A percentile compares a stretch with the other conserved stretches of the same genome.
Conservation (phyloP, 2,329 filamentous ascomycete species). For the Penicillium sp. region DNA sequence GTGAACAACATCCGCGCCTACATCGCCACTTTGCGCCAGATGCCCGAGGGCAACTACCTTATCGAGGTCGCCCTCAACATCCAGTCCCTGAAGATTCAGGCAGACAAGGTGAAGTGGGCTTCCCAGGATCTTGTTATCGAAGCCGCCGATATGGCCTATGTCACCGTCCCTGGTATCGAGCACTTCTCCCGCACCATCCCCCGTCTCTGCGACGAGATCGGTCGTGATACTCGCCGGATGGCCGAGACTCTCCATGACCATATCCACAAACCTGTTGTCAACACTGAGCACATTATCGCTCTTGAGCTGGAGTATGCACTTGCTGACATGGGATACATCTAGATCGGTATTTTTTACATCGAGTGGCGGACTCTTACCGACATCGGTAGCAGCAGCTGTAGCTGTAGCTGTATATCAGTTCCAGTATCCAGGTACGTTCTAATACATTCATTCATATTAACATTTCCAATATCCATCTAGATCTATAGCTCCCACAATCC, state of each 20-base stretch:
- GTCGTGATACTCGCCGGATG: not conserved
- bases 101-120: slow-evolving; percentile 5
- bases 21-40: not conserved
- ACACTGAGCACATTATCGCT: not conserved
- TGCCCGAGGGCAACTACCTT: slow-evolving; percentile 2
- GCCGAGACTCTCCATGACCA: not conserved
- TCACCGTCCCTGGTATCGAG: not conserved
- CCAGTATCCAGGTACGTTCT: not conserved
- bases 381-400: not conserved
- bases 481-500: not conserved
- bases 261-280: not conserved
- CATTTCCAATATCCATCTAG: not conserved
- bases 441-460: not conserved
- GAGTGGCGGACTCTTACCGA: not conserved
- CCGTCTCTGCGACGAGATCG: not conserved
- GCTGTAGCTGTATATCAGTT: not conserved
- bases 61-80: slow-evolving; percentile 2
- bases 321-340: not conserved
- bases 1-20: not conserved
- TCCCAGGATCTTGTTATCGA: not conserved
- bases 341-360: not conserved
- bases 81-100: not conserved
- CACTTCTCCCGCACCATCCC: not conserved
- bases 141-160: not conserved
- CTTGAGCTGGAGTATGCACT: not conserved